phyloP scores from a whole-genome alignment of 495 filamentous ascomycete species.

The Penicillium samsonianum region DNA sequence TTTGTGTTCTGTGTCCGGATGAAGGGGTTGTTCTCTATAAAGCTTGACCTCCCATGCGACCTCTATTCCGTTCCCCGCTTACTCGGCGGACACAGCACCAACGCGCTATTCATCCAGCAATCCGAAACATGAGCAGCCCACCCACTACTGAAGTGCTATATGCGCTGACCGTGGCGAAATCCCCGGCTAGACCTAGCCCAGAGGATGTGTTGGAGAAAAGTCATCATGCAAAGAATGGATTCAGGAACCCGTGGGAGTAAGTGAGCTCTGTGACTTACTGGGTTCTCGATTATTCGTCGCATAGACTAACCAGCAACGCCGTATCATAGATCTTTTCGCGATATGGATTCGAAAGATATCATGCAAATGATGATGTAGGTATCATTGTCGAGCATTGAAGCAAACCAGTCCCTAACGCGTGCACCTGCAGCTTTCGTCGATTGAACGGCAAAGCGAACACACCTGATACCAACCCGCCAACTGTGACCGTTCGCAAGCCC shows the following conservation, averaged over 20 bases:
- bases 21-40: slow-evolving; percentile 15
- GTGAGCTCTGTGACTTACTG: slow-evolving; percentile 7
- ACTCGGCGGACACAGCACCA: slow-evolving; percentile 11
- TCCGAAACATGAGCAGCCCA: slow-evolving; percentile 44
- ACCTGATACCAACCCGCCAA: slow-evolving; percentile 65
- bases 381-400: neutral
- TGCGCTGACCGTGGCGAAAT: slow-evolving; percentile 52
- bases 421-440: slow-evolving; percentile 33
- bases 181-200: slow-evolving; percentile 47
- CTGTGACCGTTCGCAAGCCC: slow-evolving; percentile 67
- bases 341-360: slow-evolving; percentile 22
- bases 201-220: slow-evolving; percentile 55
- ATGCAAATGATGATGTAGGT: slow-evolving; percentile 28
- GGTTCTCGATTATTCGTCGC: neutral
- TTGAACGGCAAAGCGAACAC: slow-evolving; percentile 58
- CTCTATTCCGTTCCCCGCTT: slow-evolving; percentile 26
- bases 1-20: slow-evolving; percentile 4
- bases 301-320: slow-evolving; percentile 21
- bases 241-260: slow-evolving; percentile 61
- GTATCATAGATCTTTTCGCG: slow-evolving; percentile 37
- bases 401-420: neutral
- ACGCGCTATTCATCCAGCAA: slow-evolving; percentile 16
- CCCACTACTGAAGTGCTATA: slow-evolving; percentile 52
- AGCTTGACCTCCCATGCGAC: slow-evolving; percentile 30
- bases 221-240: slow-evolving; percentile 62